Conservation (phyloP, 768 basidiomycete genomes). For the Boletus tylopilopsis region DNA sequence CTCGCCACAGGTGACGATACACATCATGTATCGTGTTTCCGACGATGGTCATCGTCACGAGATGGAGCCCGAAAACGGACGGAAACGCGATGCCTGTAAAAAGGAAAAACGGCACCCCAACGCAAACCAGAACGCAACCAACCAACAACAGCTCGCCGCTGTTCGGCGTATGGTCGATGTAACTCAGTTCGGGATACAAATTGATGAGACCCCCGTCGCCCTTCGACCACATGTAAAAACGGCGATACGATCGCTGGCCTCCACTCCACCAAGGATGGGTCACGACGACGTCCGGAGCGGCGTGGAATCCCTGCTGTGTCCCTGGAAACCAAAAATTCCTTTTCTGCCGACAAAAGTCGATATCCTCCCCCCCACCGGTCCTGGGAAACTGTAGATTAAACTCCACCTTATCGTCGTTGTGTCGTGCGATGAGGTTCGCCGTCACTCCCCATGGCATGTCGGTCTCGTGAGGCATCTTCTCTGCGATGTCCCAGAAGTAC, state of each 20-base stretch:
- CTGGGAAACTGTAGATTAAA: constrained; percentile 52
- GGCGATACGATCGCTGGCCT: constrained; percentile 43
- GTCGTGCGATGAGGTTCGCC: constrained; percentile 52
- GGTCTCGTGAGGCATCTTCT: constrained; percentile 35
- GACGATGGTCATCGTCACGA: constrained; percentile 29
- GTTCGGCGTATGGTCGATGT: constrained; percentile 45
- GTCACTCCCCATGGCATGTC: constrained; percentile 65
- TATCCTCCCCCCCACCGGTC: constrained; percentile 63
- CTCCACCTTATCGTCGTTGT: constrained; percentile 41
- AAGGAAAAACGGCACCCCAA: constrained; percentile 16
- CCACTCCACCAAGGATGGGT: constrained; percentile 58
- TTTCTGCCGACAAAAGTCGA: constrained; percentile 53
- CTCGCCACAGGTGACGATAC: constrained; percentile 44
- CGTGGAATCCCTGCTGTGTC: constrained; percentile 40
- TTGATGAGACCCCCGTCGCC: constrained; percentile 52
- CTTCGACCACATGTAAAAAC: constrained; percentile 57
- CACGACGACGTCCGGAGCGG: constrained; percentile 47
- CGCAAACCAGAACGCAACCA: constrained; percentile 11
- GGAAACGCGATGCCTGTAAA: constrained; percentile 11
- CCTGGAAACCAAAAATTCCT: constrained; percentile 34
- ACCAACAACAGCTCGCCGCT: constrained; percentile 43
- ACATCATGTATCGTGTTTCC: constrained; percentile 47
- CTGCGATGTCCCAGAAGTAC: constrained; percentile 60
- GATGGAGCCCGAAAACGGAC: constrained; percentile 16
- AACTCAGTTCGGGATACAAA: constrained; percentile 45